Base-by-base conservation (phyloP, 495 filamentous ascomycete species). In the Parachaetomium inaequale region DNA sequence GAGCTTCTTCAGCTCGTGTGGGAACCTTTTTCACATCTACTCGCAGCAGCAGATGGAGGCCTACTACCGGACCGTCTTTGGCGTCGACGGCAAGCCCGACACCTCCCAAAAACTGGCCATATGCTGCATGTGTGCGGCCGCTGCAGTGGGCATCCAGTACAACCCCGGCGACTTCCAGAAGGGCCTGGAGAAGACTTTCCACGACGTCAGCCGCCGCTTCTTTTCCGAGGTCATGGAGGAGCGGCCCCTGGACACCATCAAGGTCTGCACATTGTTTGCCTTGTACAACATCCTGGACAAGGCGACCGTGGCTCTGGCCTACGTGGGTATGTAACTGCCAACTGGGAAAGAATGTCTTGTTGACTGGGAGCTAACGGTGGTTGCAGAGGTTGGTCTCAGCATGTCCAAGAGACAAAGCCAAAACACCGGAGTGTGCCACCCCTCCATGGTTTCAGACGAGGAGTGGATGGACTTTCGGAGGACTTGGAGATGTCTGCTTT, bases 251-350 rank as follows among this genome's bases (percentile, higher is more conserved):
- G 68, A 66, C 10, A 68, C 69, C 2, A 66, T 74, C 59, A 75
- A 75, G 55, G 64, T 75, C 11, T 75, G 68, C 50, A 63, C 68
- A 0, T 49, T 75, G 49, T 55, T 71, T 19, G 65, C 70, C 36
- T 66, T 74, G 63, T 72, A 68, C 46, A 75, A 75, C 49, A 55
- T 75, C 11, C 54, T 70, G 63, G 59, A 62, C 54, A 75, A 72
- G 26, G 43, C 68, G 5, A 73, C 68, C 0, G 64, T 66, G 3
- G 64, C 69, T n/a, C 55, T 72, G 15, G 64, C 67, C 10, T 72
- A 68, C 40, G 61, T 73, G n/a, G 71, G 71, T 72, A 49, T 31
- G 69, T 43, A 19, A 31, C 4, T 28, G 21, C 6, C 46, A 19
- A 1, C 19, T 17, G 19, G 42, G 19, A 7, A 5, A 8, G 19